These are phyloP conservation scores for Globisporangium acanthophoron DNA, from an alignment of 352 stramenopile genomes.

Conservation along the genomic window DNA sequence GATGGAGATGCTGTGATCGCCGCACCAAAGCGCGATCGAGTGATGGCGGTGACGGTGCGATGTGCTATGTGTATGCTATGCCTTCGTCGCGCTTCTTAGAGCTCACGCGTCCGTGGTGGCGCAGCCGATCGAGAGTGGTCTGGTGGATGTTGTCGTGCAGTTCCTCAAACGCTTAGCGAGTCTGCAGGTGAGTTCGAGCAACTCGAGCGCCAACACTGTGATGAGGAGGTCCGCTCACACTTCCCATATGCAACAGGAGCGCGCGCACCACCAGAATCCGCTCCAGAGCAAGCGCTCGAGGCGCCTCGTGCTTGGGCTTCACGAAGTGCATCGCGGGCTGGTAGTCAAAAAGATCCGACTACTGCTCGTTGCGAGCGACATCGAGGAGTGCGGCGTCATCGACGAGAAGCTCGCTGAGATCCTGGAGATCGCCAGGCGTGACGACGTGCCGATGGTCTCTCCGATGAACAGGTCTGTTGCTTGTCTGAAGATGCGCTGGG, in stretches of 20 bases:
- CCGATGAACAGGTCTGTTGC: constrained; percentile 8
- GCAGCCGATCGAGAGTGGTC: constrained; percentile 1
- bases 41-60: not conserved
- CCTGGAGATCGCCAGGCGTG: constrained; percentile 4
- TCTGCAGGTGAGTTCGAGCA: constrained; percentile 7
- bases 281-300: constrained; percentile 12
- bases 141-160: not conserved
- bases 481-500: not conserved
- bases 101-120: too few relatives aligned
- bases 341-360: constrained; percentile 7
- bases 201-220: not conserved
- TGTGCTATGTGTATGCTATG: not conserved
- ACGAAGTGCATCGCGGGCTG: constrained; percentile 11
- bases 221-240: too few relatives aligned
- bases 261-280: constrained; percentile 10
- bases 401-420: constrained; percentile 10
- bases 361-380: constrained; percentile 9
- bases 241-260: constrained; percentile 1
- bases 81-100: not conserved
- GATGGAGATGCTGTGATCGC: not conserved
- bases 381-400: constrained; percentile 10
- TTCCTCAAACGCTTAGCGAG: constrained; percentile 12
- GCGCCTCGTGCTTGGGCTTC: constrained; percentile 14
- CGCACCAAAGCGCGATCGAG: not conserved
- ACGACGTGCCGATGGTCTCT: constrained; percentile 9